Conservation (phyloP, 2,329 filamentous ascomycete species). For the Claviceps capensis region DNA sequence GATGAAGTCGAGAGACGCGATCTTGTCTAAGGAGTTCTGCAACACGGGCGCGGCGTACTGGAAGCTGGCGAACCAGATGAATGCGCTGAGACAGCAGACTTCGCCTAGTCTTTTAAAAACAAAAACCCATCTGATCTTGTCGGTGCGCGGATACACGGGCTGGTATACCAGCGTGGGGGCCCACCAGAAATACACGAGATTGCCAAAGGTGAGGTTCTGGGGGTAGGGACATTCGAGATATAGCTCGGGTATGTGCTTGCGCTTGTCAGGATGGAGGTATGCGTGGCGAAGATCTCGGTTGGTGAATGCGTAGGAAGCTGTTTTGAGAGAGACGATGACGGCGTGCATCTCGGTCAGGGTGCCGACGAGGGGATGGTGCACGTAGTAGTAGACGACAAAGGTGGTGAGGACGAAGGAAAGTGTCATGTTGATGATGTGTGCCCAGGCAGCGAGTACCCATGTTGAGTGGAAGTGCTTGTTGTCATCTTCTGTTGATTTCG, state of each 20-base stretch:
- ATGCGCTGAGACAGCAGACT: slow-evolving; percentile 62
- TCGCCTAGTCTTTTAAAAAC: slow-evolving; percentile 73
- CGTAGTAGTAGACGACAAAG: slow-evolving; percentile 75
- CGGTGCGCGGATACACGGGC: slow-evolving; percentile 81
- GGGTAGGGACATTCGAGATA: slow-evolving; percentile 82
- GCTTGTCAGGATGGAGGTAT: slow-evolving; percentile 60
- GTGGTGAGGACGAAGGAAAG: slow-evolving; percentile 70
- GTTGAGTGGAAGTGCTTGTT: slow-evolving; percentile 54
- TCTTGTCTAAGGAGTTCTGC: slow-evolving; percentile 78
- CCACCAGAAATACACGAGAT: slow-evolving; percentile 95
- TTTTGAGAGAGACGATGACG: slow-evolving; percentile 92
- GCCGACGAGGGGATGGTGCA: slow-evolving; percentile 87
- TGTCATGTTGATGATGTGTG: slow-evolving; percentile 73
- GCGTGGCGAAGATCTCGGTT: slow-evolving; percentile 91
- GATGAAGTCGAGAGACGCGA: slow-evolving; percentile 63
- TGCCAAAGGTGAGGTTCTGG: slow-evolving; percentile 73
- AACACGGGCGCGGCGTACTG: slow-evolving; percentile 89
- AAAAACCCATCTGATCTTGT: slow-evolving; percentile 73
- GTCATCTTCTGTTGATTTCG: slow-evolving; percentile 38
- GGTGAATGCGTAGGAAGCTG: slow-evolving; percentile 88
- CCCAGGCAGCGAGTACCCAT: slow-evolving; percentile 69
- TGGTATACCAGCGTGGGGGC: slow-evolving; percentile 94
- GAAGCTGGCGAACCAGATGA: slow-evolving; percentile 89
- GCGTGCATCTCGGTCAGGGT: slow-evolving; percentile 84
- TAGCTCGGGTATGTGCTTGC: slow-evolving; percentile 63